Base-by-base conservation (phyloP, 169 alveolate species). In the Perkinsus marinus region DNA sequence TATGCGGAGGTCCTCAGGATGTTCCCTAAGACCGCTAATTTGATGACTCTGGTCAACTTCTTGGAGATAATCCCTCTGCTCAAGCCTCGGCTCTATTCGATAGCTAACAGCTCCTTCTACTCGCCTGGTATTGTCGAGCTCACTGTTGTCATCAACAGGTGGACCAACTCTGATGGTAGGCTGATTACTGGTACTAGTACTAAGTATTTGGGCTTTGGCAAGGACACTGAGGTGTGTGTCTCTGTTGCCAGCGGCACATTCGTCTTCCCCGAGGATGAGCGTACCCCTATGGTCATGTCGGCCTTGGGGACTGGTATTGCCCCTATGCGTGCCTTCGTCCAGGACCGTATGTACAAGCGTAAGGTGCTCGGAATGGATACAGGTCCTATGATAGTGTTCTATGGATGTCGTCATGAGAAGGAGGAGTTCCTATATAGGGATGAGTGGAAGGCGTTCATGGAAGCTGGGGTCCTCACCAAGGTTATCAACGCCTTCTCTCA, bases 301-400 rank as follows among this genome's bases (percentile, higher is more conserved):
- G 92, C 95, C 91, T 92, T 95, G 92, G 79, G 79, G 3, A 95
- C 96, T 43, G 97, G 97, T n/a, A 91, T 95, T 30, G 95, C 96
- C 30, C 97, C 96, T 39, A 94, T 93, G 93, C 92, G 95, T 43
- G 95, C 96, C 68, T 95, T 95, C 68, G 79, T 95, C 68, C 93
- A 95, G 68, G 94, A 95, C 91, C 92, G 94, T 19, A 91, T 92
- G 69, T 91, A 46, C 39, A 90, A 92, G 92, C 91, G 90, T 47
- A 90, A 91, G 79, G 79, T 57, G 36, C 79, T 57, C 34, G 93
- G 93, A 34, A 90, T 92, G 90, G 95, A 93, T 41, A 90, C 92
- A 41, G 94, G 94, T 38, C 95, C 95, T 57, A 95, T 94, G 39
- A 92, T 92, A 89, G 91, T 95, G 43, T 94, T 93, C 92, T 95